Base-by-base conservation (phyloP, 2,329 filamentous ascomycete species). In the Chaetomium sp. region DNA sequence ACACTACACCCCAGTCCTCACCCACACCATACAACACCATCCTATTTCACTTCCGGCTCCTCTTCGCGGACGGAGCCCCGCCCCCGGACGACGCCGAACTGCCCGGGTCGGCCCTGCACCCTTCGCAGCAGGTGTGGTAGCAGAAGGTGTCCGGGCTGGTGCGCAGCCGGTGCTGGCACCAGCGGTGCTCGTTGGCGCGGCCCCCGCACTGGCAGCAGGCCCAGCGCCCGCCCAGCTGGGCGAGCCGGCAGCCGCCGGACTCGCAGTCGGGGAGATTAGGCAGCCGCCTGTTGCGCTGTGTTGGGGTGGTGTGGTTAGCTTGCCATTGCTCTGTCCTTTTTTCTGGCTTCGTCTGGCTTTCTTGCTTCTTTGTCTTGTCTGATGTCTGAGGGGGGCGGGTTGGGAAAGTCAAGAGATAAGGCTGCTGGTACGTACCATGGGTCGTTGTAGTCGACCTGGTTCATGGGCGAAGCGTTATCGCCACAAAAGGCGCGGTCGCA, bases 121-220 rank as follows among this genome's bases (percentile, higher is more conserved):
- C 70, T 47, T 75, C 72, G 70, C 83, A 85, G 58, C 83, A 78
- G n/a, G 74, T 73, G 65, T 85, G 83, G 67, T 83, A 83, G 72
- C 82, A 85, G 53, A 83, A 80, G 1, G 80, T 81, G 67, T 84
- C 79, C 10, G 81, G 80, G 65, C 80, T 79, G 13, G 76, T 77
- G 60, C 74, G 76, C 77, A 80, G 78, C 60, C 74, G 78, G 65
- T 82, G 79, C 38, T 77, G 73, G 68, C 83, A 85, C 75, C 76
- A 80, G 25, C 75, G 74, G 56, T 78, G 78, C 4, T 75, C 73
- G 65, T 85, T 85, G 5, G 76, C 78, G 7, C 80, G 80, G 6
- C 80, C 75, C 3, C 73, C 71, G 68, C 83, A 85, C 64, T 74
- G 75, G 70, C 83, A 85, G 69, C 83, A 85, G 16, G 74, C 70